Percentiles rank a stretch among this genome's conserved stretches.
phyloP scores from a whole-genome alignment of 345 rosid genomes.

The Reutealis trisperma region DNA sequence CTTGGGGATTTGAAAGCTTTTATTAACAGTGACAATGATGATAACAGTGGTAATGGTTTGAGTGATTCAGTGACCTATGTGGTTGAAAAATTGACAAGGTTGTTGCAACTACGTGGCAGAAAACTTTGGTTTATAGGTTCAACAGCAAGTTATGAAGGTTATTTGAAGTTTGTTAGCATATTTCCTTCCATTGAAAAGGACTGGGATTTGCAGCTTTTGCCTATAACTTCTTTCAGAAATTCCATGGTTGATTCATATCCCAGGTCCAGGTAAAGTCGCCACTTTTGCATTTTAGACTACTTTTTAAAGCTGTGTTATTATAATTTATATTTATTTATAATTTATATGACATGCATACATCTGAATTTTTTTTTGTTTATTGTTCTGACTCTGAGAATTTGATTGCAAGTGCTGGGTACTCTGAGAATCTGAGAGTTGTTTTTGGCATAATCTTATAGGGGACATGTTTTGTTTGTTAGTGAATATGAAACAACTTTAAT shows the following conservation, averaged over 20 bases:
- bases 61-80: conserved; percentile 37
- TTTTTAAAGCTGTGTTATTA: neutral
- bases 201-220: conserved; percentile 83
- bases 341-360: neutral
- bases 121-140: conserved; percentile 72
- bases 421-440: neutral
- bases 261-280: conserved; percentile 60
- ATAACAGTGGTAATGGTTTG: neutral
- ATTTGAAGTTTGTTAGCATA: conserved; percentile 49
- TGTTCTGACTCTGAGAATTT: neutral
- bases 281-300: neutral
- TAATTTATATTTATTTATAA: neutral
- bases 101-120: conserved; percentile 42
- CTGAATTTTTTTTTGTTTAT: conserved; percentile 9
- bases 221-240: conserved; percentile 51
- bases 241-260: conserved; percentile 53
- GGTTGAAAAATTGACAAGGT: conserved; percentile 48
- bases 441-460: conserved; percentile 2
- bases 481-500: neutral
- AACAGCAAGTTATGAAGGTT: conserved; percentile 55
- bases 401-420: neutral
- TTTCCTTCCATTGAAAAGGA: conserved; percentile 66
- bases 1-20: conserved; percentile 63
- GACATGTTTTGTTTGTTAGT: conserved; percentile 8
- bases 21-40: conserved; percentile 9